Base-by-base conservation (phyloP, 768 basidiomycete genomes). In the Macrolepiota dolichaula region DNA sequence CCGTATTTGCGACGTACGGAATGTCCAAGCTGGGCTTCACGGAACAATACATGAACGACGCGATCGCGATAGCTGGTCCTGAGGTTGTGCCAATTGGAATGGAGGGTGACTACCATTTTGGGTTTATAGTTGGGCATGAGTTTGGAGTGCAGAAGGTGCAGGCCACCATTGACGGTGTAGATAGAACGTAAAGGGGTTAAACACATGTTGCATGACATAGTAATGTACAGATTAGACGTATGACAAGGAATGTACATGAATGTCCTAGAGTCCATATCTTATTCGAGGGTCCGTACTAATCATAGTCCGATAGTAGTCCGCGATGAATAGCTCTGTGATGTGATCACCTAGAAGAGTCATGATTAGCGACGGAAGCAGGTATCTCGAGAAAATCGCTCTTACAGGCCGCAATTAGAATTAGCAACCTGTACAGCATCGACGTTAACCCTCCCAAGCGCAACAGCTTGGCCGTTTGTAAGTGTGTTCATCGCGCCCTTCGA, bases 31-130 rank as follows among this genome's bases (percentile, higher is more conserved):
- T 88, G 1, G 88, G 88, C 0, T 90, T 89, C 67, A 70, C 71
- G 17, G 82, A 78, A 5, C 88, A 90, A 64, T 87, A 81, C 66
- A 77, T 88, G n/a, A 61, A 35, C 17, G 86, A 88, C 62, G 78
- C 75, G 38, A 71, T 74, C 27, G 58, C 74, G 4, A 71, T 67
- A n/a, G 72, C 73, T 37, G 79, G 79, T 4, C 68, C 73, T 10
- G 64, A 61, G 22, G 71, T 74, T 17, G 68, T 81, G 19, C 66
- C 65, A 10, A 68, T 67, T 25, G 79, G 75, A 22, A 76, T 74
- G n/a, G 76, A 82, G 60, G 71, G 73, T 32, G 67, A 69, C 44
- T 86, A 87, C 67, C 65, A 65, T 25, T 69, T 71, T 38, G 80
- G 75, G 63, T 87, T 86, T 69, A 66, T 73, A 63, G 70, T 74